Percentiles rank a stretch among this genome's conserved stretches.
These are phyloP conservation scores for Vachellia collinsii DNA, from an alignment of 306 rosid genomes.

Conservation along the genomic window DNA sequence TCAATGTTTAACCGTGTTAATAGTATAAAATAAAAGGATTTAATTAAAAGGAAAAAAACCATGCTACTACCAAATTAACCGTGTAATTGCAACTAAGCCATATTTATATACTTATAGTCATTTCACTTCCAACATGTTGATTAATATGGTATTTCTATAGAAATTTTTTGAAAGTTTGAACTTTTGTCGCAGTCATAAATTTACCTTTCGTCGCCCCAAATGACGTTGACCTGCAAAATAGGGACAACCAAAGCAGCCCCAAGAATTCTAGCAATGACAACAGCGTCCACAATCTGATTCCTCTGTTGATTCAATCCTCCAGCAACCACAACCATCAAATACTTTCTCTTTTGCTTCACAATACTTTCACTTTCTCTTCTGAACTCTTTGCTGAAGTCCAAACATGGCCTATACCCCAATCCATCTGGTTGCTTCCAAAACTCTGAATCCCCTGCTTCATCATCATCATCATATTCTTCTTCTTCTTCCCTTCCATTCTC, in stretches of 20 bases:
- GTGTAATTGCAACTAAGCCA: background rate
- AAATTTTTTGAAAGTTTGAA: background rate
- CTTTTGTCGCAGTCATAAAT: background rate
- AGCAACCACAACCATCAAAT: constrained; percentile 88
- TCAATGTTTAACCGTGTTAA: too few species aligned
- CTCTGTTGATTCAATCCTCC: constrained; percentile 98
- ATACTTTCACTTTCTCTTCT: constrained; percentile 54
- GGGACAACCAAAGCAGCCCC: constrained; percentile 96
- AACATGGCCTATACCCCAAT: constrained; percentile 77
- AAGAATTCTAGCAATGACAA: constrained; percentile 92
- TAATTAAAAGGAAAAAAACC: too few species aligned
- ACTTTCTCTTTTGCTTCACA: constrained; percentile 63
- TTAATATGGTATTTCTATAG: background rate
- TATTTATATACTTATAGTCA: background rate
- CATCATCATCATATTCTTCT: background rate
- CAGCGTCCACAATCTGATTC: constrained; percentile 98
- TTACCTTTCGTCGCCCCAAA: constrained; percentile 99
- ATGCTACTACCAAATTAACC: too few species aligned
- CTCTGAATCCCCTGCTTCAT: constrained; percentile 19
- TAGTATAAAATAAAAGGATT: too few species aligned
- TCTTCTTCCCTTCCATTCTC: background rate
- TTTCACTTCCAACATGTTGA: background rate
- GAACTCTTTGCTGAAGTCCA: constrained; percentile 69
- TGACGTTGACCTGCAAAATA: constrained; percentile 88
- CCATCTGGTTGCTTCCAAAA: constrained; percentile 96